These are phyloP conservation scores for Epichloe aotearoae DNA, from an alignment of 2,329 filamentous ascomycete genomes.

Conservation along the genomic window DNA sequence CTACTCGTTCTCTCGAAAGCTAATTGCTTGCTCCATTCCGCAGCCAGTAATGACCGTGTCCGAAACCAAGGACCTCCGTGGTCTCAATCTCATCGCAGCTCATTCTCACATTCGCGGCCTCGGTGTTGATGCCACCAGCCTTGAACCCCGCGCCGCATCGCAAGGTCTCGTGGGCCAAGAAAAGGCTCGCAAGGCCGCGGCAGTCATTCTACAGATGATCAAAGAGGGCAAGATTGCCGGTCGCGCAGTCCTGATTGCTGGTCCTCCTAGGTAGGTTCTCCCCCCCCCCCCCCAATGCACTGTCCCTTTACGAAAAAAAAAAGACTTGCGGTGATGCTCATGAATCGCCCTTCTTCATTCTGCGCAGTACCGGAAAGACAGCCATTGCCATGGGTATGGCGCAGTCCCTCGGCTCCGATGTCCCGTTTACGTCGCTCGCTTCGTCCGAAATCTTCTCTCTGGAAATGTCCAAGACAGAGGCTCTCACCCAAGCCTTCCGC, in stretches of 20 bases:
- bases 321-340: not conserved
- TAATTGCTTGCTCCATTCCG: slow-evolving; percentile 4
- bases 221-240: slow-evolving; percentile 98
- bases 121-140: slow-evolving; percentile 79
- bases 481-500: slow-evolving; percentile 94
- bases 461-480: slow-evolving; percentile 99
- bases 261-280: slow-evolving; percentile 58
- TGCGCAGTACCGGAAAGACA: slow-evolving; percentile 78
- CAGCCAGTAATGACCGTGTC: slow-evolving; percentile 65
- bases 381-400: slow-evolving; percentile 99
- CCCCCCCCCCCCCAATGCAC: not conserved
- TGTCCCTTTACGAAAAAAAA: not conserved
- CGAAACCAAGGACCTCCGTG: slow-evolving; percentile 90
- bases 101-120: slow-evolving; percentile 97
- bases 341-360: too few relatives aligned
- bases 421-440: slow-evolving; percentile 91
- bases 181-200: slow-evolving; percentile 91
- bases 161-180: slow-evolving; percentile 94
- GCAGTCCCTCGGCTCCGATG: slow-evolving; percentile 84
- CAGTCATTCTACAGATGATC: slow-evolving; percentile 95
- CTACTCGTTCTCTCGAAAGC: not conserved
- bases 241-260: slow-evolving; percentile 84
- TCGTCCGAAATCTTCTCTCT: slow-evolving; percentile 96
- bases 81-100: slow-evolving; percentile 92
- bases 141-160: slow-evolving; percentile 73